A percentile compares a stretch with the other conserved stretches of the same genome.
Conservation (phyloP, 352 stramenopile genomes). For the Pythium sukuiense region DNA sequence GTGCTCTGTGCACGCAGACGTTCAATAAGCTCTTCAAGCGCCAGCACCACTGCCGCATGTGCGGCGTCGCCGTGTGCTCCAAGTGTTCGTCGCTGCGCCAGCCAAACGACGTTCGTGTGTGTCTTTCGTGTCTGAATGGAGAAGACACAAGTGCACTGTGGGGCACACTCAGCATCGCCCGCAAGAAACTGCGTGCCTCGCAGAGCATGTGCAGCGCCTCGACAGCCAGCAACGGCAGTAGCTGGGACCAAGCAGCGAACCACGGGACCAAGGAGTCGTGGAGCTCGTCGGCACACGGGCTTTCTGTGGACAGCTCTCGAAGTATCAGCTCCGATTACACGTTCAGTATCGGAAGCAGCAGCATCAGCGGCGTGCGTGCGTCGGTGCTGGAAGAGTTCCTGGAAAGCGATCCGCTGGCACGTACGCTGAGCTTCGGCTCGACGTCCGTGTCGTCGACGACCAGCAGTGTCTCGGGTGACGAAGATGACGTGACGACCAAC, state of each 20-base stretch:
- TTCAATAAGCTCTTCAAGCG: slow-evolving; percentile 74
- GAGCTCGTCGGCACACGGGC: slow-evolving; percentile 24
- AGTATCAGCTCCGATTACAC: slow-evolving; percentile 6
- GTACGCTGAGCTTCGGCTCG: slow-evolving; percentile 7
- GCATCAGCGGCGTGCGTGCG: slow-evolving; percentile 21
- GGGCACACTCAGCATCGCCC: slow-evolving; percentile 38
- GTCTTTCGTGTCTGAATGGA: slow-evolving; percentile 70
- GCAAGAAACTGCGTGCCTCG: slow-evolving; percentile 36
- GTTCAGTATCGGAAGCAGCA: slow-evolving; percentile 17
- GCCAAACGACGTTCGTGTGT: slow-evolving; percentile 51
- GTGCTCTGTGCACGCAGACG: slow-evolving; percentile 57
- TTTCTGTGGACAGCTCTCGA: slow-evolving; percentile 11
- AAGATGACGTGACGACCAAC: slow-evolving; percentile 61
- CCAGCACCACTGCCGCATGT: slow-evolving; percentile 79
- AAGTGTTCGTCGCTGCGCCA: slow-evolving; percentile 71
- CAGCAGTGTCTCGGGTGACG: slow-evolving; percentile 35
- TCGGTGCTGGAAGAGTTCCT: slow-evolving; percentile 28
- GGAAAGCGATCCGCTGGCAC: slow-evolving; percentile 11
- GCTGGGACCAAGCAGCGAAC: slow-evolving; percentile 20
- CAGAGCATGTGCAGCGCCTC: slow-evolving; percentile 12
- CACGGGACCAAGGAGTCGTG: slow-evolving; percentile 34
- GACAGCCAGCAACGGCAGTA: slow-evolving; percentile 8
- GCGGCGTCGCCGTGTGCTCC: slow-evolving; percentile 66
- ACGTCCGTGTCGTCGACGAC: slow-evolving; percentile 18
- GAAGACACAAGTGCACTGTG: slow-evolving; percentile 44